Percentiles rank a stretch among this genome's conserved stretches.
These are phyloP conservation scores for Amoebophrya sp. DNA, from an alignment of 169 alveolate genomes.

Conservation along the genomic window DNA sequence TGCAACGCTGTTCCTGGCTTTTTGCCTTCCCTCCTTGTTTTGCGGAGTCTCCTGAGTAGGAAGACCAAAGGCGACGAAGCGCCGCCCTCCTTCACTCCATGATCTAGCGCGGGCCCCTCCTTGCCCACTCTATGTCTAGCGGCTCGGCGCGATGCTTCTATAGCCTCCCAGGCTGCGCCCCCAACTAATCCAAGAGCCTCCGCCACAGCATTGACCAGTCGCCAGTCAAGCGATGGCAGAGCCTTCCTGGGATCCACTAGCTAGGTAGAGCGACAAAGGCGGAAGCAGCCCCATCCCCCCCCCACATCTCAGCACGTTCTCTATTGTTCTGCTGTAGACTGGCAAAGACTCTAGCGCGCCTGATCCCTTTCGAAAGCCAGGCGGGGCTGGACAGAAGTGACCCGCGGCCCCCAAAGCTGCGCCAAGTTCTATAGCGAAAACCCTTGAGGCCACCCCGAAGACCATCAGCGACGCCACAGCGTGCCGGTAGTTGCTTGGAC, in stretches of 20 bases:
- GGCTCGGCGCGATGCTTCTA: neutral
- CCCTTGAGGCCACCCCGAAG: no score
- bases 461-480: neutral
- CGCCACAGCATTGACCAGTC: neutral
- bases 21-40: neutral
- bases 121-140: neutral
- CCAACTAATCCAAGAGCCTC: neutral
- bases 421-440: neutral
- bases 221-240: neutral
- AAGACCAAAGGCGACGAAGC: neutral
- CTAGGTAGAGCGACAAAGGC: neutral
- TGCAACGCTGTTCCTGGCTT: neutral
- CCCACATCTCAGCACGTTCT: neutral
- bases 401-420: neutral
- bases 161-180: neutral
- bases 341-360: neutral
- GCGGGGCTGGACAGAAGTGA: neutral
- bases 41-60: neutral
- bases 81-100: neutral
- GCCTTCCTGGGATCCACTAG: neutral
- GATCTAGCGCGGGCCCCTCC: neutral
- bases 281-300: neutral
- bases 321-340: neutral
- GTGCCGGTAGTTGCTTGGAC: neutral
- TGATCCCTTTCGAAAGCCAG: neutral